Conservation (phyloP, 352 stramenopile species). For the Pythium brassicae region DNA sequence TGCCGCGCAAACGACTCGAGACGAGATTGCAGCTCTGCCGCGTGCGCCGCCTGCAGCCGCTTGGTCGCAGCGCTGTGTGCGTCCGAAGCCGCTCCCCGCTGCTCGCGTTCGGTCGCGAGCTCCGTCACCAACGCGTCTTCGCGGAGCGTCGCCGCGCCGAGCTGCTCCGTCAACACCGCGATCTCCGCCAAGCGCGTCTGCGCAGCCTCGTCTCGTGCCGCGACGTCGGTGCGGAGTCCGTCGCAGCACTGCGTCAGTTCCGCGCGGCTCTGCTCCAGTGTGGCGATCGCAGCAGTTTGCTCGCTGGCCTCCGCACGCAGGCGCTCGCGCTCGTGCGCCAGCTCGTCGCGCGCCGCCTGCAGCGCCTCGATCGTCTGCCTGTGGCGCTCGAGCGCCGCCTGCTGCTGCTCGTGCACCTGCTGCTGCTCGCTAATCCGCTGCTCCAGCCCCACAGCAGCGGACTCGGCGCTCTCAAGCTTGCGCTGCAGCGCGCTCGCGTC, state of each 20-base stretch:
- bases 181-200: background rate
- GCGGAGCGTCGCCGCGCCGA: conserved; percentile 4
- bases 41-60: conserved; percentile 3
- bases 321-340: background rate
- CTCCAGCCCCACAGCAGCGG: background rate
- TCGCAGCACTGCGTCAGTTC: background rate
- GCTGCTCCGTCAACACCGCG: background rate
- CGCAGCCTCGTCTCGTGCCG: background rate
- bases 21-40: conserved; percentile 7
- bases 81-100: background rate
- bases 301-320: conserved; percentile 3
- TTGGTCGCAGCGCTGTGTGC: conserved; percentile 6
- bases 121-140: background rate
- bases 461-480: background rate
- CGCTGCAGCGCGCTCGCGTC: background rate
- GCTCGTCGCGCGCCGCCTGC: background rate
- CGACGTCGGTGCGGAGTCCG: background rate
- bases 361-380: background rate
- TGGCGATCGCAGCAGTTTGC: background rate
- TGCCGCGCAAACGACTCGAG: background rate
- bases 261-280: background rate
- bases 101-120: background rate
- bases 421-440: conserved; percentile 2
- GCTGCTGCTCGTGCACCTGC: background rate
- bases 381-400: background rate